A percentile compares a stretch with the other conserved stretches of the same genome.
Conservation (phyloP, 306 rosid species). For the Purshia tridentata region DNA sequence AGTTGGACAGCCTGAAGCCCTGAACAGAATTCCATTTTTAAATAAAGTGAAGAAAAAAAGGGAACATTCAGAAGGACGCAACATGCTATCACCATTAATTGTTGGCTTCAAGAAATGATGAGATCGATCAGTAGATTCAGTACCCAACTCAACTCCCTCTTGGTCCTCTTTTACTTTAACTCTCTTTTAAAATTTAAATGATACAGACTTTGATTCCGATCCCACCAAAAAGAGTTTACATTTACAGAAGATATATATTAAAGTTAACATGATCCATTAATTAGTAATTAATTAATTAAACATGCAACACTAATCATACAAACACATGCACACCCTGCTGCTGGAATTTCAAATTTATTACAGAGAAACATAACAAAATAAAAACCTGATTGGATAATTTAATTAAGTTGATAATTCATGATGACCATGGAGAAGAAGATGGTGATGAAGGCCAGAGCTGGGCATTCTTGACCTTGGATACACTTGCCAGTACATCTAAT, state of each 20-base stretch:
- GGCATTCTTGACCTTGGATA: conserved; percentile 83
- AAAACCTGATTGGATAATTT: background rate
- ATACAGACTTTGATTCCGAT: conserved; percentile 1
- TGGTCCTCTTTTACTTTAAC: too few relatives aligned
- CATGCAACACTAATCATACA: background rate
- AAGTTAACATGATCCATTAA: conserved; percentile 7
- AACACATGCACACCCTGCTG: conserved; percentile 8
- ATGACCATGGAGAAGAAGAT: conserved; percentile 43
- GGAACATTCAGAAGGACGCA: background rate
- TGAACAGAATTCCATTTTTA: background rate
- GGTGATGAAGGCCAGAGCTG: conserved; percentile 67
- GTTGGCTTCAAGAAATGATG: too few relatives aligned
- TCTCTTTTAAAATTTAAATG: too few relatives aligned
- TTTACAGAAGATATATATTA: conserved; percentile 24
- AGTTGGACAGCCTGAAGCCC: background rate
- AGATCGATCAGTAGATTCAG: too few relatives aligned
- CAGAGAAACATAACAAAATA: background rate
- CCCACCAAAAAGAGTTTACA: conserved; percentile 3
- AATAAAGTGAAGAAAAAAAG: background rate
- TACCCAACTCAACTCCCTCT: too few relatives aligned
- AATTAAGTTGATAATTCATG: conserved; percentile 15
- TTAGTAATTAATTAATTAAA: conserved; percentile 15
- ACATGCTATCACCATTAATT: background rate
- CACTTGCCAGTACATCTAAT: conserved; percentile 60
- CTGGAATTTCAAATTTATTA: background rate